phyloP scores from a whole-genome alignment of 768 basidiomycete genomes.

The Calvatia gigantea region DNA sequence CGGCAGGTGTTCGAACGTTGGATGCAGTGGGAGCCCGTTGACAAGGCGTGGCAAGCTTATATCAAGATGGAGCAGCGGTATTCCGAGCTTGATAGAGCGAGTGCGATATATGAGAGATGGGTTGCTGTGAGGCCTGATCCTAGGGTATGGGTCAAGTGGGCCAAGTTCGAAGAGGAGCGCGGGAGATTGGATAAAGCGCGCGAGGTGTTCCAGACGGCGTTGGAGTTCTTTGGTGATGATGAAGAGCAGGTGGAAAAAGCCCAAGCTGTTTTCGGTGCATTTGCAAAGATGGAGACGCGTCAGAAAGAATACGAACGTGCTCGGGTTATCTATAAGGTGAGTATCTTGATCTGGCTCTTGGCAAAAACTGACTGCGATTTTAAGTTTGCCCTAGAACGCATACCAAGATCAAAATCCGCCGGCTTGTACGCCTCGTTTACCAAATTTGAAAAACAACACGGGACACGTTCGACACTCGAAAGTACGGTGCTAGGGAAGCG shows the following conservation, averaged over 20 bases:
- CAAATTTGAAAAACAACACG: constrained; percentile 98
- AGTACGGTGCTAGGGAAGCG: constrained; percentile 94
- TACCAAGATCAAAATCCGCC: constrained; percentile 90
- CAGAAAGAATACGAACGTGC: constrained; percentile 97
- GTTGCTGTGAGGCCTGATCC: constrained; percentile 74
- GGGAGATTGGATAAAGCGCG: constrained; percentile 69
- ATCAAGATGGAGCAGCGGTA: constrained; percentile 97
- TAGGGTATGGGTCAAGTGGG: constrained; percentile 80
- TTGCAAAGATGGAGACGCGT: constrained; percentile 97
- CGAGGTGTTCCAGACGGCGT: constrained; percentile 86
- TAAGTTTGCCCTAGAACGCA: constrained; percentile 91
- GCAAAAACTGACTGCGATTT: neutral
- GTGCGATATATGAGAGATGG: constrained; percentile 91
- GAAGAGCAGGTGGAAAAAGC: constrained; percentile 95
- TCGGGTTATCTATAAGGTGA: constrained; percentile 93
- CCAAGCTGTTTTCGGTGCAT: constrained; percentile 88
- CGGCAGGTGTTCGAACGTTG: constrained; percentile 98
- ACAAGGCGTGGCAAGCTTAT: constrained; percentile 99
- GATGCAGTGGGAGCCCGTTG: constrained; percentile 99
- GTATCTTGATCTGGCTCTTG: constrained; percentile 12
- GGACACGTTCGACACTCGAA: constrained; percentile 83
- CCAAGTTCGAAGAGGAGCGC: constrained; percentile 86
- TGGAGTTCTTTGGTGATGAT: constrained; percentile 88
- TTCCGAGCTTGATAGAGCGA: constrained; percentile 86
- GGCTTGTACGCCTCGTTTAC: constrained; percentile 90